Evolutionary conservation across 2,329 filamentous ascomycete genomes (phyloP).

Genomic region (Neopestalotiopsis sp.): DNA sequence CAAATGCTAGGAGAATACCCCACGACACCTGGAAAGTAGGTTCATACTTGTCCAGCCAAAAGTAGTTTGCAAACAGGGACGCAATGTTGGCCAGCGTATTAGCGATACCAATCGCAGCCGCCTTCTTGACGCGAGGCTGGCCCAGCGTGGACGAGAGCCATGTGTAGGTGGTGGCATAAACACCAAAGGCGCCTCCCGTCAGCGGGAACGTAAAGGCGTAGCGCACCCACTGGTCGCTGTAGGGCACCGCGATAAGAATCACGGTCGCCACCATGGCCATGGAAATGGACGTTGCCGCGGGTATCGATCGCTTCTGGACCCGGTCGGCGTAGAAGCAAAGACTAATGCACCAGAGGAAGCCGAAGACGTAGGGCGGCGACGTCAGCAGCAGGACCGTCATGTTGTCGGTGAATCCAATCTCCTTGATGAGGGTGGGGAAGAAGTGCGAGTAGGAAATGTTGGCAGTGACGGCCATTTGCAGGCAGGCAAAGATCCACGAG

Average conservation of each 20-base stretch:
- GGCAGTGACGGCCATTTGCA: slow-evolving; percentile 9
- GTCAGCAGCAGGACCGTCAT: neutral
- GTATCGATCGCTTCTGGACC: neutral
- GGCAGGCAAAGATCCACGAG: slow-evolving; percentile 1
- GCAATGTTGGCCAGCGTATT: slow-evolving; percentile 23
- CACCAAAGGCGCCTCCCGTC: slow-evolving; percentile 19
- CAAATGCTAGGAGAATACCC: slow-evolving; percentile 18
- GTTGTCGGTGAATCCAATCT: slow-evolving; percentile 10
- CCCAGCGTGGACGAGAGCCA: slow-evolving; percentile 19
- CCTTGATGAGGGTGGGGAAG: slow-evolving; percentile 14
- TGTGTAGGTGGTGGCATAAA: slow-evolving; percentile 21
- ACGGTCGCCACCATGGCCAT: slow-evolving; percentile 9
- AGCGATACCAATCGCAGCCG: slow-evolving; percentile 22
- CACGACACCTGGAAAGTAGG: slow-evolving; percentile 20
- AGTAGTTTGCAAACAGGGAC: slow-evolving; percentile 24
- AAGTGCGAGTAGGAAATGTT: slow-evolving; percentile 14
- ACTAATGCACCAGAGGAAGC: slow-evolving; percentile 6
- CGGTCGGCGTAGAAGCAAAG: slow-evolving; percentile 14
- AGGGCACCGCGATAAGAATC: slow-evolving; percentile 11
- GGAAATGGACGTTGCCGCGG: neutral
- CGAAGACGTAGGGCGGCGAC: slow-evolving; percentile 6
- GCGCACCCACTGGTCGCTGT: slow-evolving; percentile 15
- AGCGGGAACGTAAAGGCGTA: slow-evolving; percentile 21
- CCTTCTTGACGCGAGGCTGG: slow-evolving; percentile 20
- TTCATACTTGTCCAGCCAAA: slow-evolving; percentile 24